These are phyloP conservation scores for Verbena officinalis DNA, from an alignment of 257 asterid genomes.

Conservation along the genomic window DNA sequence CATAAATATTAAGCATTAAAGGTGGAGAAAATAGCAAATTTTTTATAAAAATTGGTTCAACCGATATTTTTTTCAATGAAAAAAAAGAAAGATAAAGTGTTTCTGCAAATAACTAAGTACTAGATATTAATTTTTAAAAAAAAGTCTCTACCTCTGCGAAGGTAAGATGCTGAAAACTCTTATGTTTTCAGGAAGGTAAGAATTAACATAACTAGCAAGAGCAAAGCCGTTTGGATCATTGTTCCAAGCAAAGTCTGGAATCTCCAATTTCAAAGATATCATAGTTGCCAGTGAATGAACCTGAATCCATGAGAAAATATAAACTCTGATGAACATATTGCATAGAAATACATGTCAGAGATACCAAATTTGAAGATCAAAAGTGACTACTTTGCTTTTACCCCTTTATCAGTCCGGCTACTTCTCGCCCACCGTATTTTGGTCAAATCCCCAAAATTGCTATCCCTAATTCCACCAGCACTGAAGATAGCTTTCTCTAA, in stretches of 20 bases:
- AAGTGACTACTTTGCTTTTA: conserved; percentile 39
- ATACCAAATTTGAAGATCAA: conserved; percentile 18
- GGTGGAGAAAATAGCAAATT: not conserved
- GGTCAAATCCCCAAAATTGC: conserved; percentile 83
- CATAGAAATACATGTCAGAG: conserved; percentile 6
- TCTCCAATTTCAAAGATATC: conserved; percentile 93
- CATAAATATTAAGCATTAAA: not conserved
- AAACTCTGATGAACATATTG: conserved; percentile 21
- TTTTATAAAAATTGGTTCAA: not conserved
- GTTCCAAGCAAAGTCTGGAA: conserved; percentile 85
- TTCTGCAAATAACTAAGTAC: not conserved
- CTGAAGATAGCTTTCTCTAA: conserved; percentile 79
- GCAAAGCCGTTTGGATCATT: conserved; percentile 84
- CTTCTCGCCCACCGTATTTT: conserved; percentile 96
- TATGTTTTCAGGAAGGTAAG: conserved; percentile 70
- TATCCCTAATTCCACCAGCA: conserved; percentile 92
- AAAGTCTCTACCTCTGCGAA: conserved; percentile 64
- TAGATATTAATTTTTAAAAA: not conserved
- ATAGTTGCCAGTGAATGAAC: conserved; percentile 94
- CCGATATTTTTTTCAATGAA: not conserved
- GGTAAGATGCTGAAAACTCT: conserved; percentile 93
- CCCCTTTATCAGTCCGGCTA: conserved; percentile 98
- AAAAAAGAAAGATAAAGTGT: not conserved
- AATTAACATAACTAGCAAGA: conserved; percentile 67
- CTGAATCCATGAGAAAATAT: conserved; percentile 42